Percentiles rank a stretch among this genome's conserved stretches.
Conservation (phyloP, 2,329 filamentous ascomycete species). For the Zopfia rhizophila region DNA sequence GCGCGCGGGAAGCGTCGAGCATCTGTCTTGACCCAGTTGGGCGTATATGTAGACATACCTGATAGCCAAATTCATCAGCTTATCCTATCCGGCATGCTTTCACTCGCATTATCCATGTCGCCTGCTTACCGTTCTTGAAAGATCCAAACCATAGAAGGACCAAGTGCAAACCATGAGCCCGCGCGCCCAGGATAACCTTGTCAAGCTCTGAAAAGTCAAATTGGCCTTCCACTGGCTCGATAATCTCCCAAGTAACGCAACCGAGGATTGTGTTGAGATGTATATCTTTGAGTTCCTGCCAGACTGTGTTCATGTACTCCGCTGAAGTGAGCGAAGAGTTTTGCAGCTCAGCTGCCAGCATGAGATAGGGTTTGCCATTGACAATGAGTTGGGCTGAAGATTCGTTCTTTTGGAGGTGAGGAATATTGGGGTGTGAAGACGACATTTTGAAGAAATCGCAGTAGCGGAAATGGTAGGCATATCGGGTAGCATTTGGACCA, state of each 20-base stretch:
- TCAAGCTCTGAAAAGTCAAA: constrained; percentile 54
- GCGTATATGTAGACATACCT: constrained; percentile 52
- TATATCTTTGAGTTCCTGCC: constrained; percentile 49
- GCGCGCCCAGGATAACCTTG: constrained; percentile 44
- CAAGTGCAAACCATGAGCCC: constrained; percentile 45
- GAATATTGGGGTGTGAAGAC: constrained; percentile 8
- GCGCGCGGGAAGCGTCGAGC: constrained; percentile 42
- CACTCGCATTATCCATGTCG: background rate
- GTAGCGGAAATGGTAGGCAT: too few relatives aligned
- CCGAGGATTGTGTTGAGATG: constrained; percentile 56
- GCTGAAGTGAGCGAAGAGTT: constrained; percentile 56
- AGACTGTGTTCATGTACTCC: constrained; percentile 52
- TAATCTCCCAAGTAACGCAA: constrained; percentile 55
- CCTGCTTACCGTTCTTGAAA: constrained; percentile 53
- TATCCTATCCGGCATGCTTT: too few relatives aligned
- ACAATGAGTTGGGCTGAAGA: constrained; percentile 49
- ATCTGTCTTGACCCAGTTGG: constrained; percentile 52
- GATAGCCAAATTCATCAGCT: background rate
- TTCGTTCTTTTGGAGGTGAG: constrained; percentile 13
- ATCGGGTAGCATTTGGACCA: too few relatives aligned
- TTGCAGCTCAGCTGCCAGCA: constrained; percentile 53
- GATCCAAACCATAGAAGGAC: constrained; percentile 57
- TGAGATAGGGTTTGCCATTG: constrained; percentile 52
- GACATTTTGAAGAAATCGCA: too few relatives aligned
- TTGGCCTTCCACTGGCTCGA: constrained; percentile 53